Percentiles rank a stretch among this genome's conserved stretches.
phyloP scores from a whole-genome alignment of 164 flowering plant genomes.

The Vitis rotundifolia region DNA sequence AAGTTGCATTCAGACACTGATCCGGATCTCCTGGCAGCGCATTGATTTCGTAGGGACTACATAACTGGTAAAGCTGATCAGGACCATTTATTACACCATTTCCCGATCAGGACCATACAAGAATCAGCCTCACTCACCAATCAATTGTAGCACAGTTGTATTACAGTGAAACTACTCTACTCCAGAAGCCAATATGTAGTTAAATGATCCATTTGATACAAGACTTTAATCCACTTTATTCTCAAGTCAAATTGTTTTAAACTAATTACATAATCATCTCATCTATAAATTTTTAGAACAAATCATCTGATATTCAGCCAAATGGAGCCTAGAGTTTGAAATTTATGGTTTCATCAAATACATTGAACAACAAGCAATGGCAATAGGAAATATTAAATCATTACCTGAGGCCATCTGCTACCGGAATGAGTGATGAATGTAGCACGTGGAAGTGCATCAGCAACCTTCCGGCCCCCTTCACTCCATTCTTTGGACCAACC shows the following conservation, averaged over 20 bases:
- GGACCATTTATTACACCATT: too few relatives aligned
- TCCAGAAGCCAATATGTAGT: too few relatives aligned
- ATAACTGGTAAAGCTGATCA: too few relatives aligned
- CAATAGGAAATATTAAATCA: conserved; percentile 1
- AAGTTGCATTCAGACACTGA: too few relatives aligned
- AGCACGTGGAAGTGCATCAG: conserved; percentile 63
- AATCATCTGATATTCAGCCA: too few relatives aligned
- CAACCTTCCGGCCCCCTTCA: conserved; percentile 62
- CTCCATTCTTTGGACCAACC: conserved; percentile 75
- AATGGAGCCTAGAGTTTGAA: not conserved
- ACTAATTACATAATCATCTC: not conserved
- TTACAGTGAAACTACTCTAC: too few relatives aligned
- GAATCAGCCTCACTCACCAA: not conserved
- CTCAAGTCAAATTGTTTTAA: not conserved
- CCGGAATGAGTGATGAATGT: conserved; percentile 68
- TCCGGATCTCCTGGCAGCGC: too few relatives aligned
- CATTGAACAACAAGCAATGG: not conserved
- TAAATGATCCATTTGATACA: too few relatives aligned
- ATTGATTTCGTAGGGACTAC: too few relatives aligned
- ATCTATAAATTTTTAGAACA: not conserved
- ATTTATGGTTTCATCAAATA: not conserved
- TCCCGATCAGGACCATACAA: not conserved
- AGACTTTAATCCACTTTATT: too few relatives aligned
- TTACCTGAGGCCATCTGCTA: conserved; percentile 92
- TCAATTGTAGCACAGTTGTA: not conserved